Base-by-base conservation (phyloP, 1,284 basidiomycete species). In the Amylostereum areolatum region DNA sequence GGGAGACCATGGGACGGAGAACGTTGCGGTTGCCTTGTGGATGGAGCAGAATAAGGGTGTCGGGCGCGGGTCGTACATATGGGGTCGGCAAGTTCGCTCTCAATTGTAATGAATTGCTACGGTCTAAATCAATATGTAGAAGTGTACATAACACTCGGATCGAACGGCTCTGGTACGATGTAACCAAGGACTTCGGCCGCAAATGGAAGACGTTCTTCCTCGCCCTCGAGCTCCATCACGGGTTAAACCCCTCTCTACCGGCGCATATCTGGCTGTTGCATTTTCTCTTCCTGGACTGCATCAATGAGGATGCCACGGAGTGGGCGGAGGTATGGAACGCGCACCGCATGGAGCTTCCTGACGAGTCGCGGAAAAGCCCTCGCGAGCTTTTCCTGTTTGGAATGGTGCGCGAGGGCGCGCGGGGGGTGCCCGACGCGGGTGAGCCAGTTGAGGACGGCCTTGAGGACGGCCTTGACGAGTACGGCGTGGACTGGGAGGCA, bases 141-240 rank as follows among this genome's bases (percentile, higher is more conserved):
- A 66, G 63, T 9, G 67, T 67, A 8, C 60, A 59, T 45, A 76
- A 75, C 55, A 68, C 65, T 0, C 58, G 61, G 3, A 64, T 66
- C 29, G 65, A 73, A 62, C 50, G 66, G 53, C 54, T 72, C 52
- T 64, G 72, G 72, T 43, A 59, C 58, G 54, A 73, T 51, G 66
- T 73, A 7, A 71, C 70, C 5, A 56, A 42, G 0, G 51, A 57
- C 2, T 58, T 59, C 46, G 62, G 62, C 2, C 3, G n/a, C 10
- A 65, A 62, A 47, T 68, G 66, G 66, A 54, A 57, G 24, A 68
- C 70, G 12, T 68, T 60, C 34, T 66, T 67, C 48, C 18, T 45
- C 2, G 35, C 48, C 4, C 56, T 67, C 3, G 66, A 67, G 51
- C 24, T 30, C 1, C 9, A 54, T 29, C 39, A 53, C 41, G 52